phyloP scores from a whole-genome alignment of 1,139 yeast species.

The Debaryomycetaceae sp. region DNA sequence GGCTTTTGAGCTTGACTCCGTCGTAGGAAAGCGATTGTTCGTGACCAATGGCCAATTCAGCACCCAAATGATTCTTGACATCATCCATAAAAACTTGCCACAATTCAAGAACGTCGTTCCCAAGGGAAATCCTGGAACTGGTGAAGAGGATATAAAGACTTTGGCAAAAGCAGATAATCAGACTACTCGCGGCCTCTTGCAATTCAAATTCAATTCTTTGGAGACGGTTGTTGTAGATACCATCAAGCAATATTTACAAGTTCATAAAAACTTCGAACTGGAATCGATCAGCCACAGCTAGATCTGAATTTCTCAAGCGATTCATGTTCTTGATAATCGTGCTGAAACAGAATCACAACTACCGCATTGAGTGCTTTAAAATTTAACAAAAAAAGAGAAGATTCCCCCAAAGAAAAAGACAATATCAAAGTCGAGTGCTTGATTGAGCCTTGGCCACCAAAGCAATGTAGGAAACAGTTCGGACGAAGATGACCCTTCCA shows the following conservation, averaged over 20 bases:
- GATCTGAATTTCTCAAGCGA: no score
- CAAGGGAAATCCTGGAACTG: constrained; percentile 24
- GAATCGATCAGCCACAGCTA: no score
- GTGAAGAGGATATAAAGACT: constrained; percentile 15
- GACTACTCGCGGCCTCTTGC: constrained; percentile 25
- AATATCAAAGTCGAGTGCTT: constrained; percentile 24
- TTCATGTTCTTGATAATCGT: no score
- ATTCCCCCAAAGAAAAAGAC: constrained; percentile 19
- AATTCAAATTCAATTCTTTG: constrained; percentile 25
- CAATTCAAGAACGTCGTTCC: constrained; percentile 22
- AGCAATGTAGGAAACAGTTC: not conserved
- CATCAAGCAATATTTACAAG: constrained; percentile 33
- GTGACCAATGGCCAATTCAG: constrained; percentile 27
- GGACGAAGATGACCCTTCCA: constrained; percentile 4
- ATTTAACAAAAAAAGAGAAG: constrained; percentile 21
- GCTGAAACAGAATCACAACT: no score
- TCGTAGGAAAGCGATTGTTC: constrained; percentile 25
- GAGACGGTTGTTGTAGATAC: constrained; percentile 37
- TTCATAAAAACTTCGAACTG: not conserved
- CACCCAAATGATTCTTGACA: constrained; percentile 30
- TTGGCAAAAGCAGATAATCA: constrained; percentile 19
- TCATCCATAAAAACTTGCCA: constrained; percentile 26
- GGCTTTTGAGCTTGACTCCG: constrained; percentile 25
- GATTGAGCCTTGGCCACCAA: constrained; percentile 11
- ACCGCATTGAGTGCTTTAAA: constrained; percentile 7